Conservation (phyloP, 495 filamentous ascomycete genomes). For the Xylaria nigripes region DNA sequence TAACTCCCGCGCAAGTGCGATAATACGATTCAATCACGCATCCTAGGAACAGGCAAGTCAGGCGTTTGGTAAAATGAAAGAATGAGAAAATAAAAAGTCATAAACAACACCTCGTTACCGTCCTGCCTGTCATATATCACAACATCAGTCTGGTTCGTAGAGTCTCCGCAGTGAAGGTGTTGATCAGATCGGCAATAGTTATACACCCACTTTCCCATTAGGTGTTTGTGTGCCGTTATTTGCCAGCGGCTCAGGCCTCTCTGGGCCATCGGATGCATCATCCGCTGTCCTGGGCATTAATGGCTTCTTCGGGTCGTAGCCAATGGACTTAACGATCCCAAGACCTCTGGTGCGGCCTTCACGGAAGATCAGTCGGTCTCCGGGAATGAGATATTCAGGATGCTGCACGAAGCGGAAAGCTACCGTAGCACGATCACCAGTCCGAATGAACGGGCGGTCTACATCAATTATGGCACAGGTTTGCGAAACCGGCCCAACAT, state of each 20-base stretch:
- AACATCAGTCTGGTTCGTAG: not conserved
- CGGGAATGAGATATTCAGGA: conserved; percentile 85
- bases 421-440: conserved; percentile 83
- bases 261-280: conserved; percentile 11
- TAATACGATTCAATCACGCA: not conserved
- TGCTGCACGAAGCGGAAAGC: conserved; percentile 93
- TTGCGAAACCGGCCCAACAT: conserved; percentile 91
- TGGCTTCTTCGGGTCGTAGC: conserved; percentile 61
- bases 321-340: conserved; percentile 86
- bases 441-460: conserved; percentile 89
- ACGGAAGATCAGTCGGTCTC: conserved; percentile 85
- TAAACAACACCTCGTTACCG: not conserved
- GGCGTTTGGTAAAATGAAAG: not conserved
- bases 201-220: conserved; percentile 4
- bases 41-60: not conserved
- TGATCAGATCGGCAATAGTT: not conserved
- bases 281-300: conserved; percentile 23
- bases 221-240: conserved; percentile 10
- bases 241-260: conserved; percentile 8
- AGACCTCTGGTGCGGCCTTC: conserved; percentile 94
- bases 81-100: not conserved
- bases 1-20: conserved; percentile 3
- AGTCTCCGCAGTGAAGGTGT: not conserved
- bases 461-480: conserved; percentile 97
- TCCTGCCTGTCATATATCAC: not conserved